phyloP scores from a whole-genome alignment of 2,329 filamentous ascomycete genomes.

The Hypoxylon sp. region DNA sequence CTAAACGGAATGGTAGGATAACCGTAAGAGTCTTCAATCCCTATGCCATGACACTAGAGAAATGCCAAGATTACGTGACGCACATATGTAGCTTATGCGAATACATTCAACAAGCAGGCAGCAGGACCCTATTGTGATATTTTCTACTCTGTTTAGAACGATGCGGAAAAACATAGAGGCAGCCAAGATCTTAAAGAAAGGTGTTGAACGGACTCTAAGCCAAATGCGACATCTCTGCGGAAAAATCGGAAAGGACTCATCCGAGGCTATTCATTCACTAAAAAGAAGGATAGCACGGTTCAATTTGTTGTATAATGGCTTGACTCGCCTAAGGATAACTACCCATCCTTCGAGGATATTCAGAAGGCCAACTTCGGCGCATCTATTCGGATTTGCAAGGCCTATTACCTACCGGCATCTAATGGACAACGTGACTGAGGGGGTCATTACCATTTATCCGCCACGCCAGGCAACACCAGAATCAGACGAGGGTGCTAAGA shows the following conservation, averaged over 20 bases:
- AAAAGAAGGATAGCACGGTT: constrained; percentile 47
- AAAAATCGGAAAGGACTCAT: constrained; percentile 56
- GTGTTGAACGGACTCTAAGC: constrained; percentile 56
- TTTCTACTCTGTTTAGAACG: not conserved
- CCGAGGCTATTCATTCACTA: constrained; percentile 56
- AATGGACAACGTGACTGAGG: constrained; percentile 22
- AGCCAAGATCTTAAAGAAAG: constrained; percentile 51
- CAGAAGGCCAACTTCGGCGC: constrained; percentile 55
- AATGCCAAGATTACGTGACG: too few relatives aligned
- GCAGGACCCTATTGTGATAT: too few relatives aligned
- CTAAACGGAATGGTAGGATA: not conserved
- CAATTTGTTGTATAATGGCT: constrained; percentile 52
- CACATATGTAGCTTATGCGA: too few relatives aligned
- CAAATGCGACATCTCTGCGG: constrained; percentile 58
- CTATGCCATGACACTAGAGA: too few relatives aligned
- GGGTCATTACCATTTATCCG: constrained; percentile 38
- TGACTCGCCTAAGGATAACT: constrained; percentile 49
- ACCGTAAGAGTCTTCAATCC: not conserved
- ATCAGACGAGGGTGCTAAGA: not conserved
- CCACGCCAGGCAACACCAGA: constrained; percentile 11
- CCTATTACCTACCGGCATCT: constrained; percentile 31
- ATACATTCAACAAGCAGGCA: too few relatives aligned
- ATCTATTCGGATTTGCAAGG: constrained; percentile 40
- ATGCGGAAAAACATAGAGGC: constrained; percentile 29
- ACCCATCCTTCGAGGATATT: constrained; percentile 59